These are phyloP conservation scores for Solanum boliviense DNA, from an alignment of 257 asterid genomes.

Conservation along the genomic window DNA sequence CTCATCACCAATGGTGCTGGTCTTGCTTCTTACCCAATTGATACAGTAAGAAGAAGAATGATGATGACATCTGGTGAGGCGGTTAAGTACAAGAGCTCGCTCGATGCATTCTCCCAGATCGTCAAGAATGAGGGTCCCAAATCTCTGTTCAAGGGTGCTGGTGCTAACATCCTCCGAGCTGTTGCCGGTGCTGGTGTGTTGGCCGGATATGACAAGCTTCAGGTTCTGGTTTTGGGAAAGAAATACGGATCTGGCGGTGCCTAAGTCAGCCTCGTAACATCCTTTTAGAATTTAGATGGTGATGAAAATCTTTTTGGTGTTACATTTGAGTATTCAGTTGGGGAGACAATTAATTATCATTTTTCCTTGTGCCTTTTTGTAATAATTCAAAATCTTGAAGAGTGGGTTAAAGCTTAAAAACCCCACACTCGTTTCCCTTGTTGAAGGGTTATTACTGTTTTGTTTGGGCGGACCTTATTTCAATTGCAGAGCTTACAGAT, in stretches of 20 bases:
- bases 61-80: constrained; percentile 98
- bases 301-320: constrained; percentile 44
- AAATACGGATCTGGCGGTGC: constrained; percentile 85
- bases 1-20: constrained; percentile 91
- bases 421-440: neutral
- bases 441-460: neutral
- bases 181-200: constrained; percentile 95
- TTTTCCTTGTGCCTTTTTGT: neutral
- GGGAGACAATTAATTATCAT: neutral
- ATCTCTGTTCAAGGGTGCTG: constrained; percentile 86
- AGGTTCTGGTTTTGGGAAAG: constrained; percentile 74
- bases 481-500: neutral
- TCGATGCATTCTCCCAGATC: constrained; percentile 68
- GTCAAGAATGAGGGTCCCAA: constrained; percentile 75
- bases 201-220: constrained; percentile 89
- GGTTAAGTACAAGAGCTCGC: constrained; percentile 81
- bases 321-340: constrained; percentile 18
- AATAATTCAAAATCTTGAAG: neutral
- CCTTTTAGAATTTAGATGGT: constrained; percentile 25
- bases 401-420: neutral
- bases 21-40: constrained; percentile 84
- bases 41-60: constrained; percentile 91
- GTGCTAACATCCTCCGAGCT: constrained; percentile 90
- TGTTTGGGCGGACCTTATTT: neutral
- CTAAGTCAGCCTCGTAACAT: constrained; percentile 11